Base-by-base conservation (phyloP, 2,329 filamentous ascomycete species). In the Basipetospora chlamydospora region DNA sequence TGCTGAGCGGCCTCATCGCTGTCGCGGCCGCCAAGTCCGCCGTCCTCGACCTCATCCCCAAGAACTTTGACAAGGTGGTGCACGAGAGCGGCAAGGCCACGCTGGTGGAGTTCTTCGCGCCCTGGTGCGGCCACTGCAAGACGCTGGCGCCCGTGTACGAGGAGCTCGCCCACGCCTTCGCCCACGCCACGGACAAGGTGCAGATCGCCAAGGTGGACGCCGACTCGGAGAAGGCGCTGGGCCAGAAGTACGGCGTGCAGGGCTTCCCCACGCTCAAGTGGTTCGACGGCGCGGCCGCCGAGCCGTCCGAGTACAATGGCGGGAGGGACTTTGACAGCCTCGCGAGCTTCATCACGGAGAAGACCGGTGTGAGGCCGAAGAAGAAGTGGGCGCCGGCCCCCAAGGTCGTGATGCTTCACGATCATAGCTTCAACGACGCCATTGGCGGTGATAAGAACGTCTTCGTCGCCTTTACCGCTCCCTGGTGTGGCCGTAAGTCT, bases 51-150 rank as follows among this genome's bases (percentile, higher is more conserved):
- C 78, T 98, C 42, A 77, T 81, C 41, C 86, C 88, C 39, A 66
- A 67, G 50, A 98, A 95, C 67, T 98, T 98, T 58, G 88, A 96
- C 66, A 64, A 79, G 33, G 69, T 94, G 38, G 85, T 94, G 44
- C 70, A 94, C 42, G 76, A 92, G 57, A 88, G 83, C 31, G 86
- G 86, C 59, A 96, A 93, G 67, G 88, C 90, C 29, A 87, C 90
- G 0, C 77, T 98, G 18, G 86, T 96, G 49, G 87, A 96, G 59
- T 98, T 98, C 73, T 96, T 93, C 55, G 90, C 90, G 23, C 87
- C 88, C 17, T 98, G 90, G 90, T 98, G 90, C 54, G 92, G 90
- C 22, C 90, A 98, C 70, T 98, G 90, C 84, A 96, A 96, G 73
- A 93, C 66, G 53, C 80, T 98, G 23, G 90, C 90, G 12, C 92